Base-by-base conservation (phyloP, 257 asterid genomes). In the Hygrophila difformis region DNA sequence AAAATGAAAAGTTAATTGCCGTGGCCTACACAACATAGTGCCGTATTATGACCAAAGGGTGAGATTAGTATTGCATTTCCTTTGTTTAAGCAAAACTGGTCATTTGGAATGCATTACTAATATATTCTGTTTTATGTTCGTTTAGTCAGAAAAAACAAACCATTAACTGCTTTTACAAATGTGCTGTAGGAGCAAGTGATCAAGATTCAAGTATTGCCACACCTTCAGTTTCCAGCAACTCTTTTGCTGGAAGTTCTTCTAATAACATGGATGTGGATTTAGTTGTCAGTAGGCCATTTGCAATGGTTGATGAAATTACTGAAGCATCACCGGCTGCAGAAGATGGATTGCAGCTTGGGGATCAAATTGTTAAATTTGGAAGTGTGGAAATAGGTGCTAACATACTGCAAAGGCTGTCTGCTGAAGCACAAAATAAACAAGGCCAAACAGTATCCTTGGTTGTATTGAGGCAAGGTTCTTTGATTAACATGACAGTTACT, bases 281-380 rank as follows among this genome's bases (percentile, higher is more conserved):
- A 29, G 62, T 21, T 63, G 54, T 67, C 41, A 67, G 77, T 69
- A 76, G 77, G 55, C 93, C 96, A 47, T 91, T 91, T 56, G 96
- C 94, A 9, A 47, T 80, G 62, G 77, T 91, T 8, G 99, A 91
- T 65, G 93, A 91, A 67, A 91, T 91, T 61, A 68, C 72, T 16
- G 95, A 86, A 66, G 73, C 75, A 3, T 91, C 95, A 49, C 99
- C 95, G 37, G 96, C 96, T 12, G 94, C 94, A 44, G 97, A 82
- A 71, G 97, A 86, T 56, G 95, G 99, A 13, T 54, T 91, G 51
- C 96, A 86, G 57, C 89, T 91, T 35, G 96, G 98, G 17, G 99
- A 91, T 70, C 99, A 74, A 72, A 72, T 91, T 49, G 75, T 86
- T 43, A 91, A 81, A 70, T 91, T 86, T 59, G 95, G 96, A 44